Evolutionary conservation across 2,329 filamentous ascomycete genomes (phyloP), one percentile per base, ranked within the genome.

Genomic region (Madurella fahalii): DNA sequence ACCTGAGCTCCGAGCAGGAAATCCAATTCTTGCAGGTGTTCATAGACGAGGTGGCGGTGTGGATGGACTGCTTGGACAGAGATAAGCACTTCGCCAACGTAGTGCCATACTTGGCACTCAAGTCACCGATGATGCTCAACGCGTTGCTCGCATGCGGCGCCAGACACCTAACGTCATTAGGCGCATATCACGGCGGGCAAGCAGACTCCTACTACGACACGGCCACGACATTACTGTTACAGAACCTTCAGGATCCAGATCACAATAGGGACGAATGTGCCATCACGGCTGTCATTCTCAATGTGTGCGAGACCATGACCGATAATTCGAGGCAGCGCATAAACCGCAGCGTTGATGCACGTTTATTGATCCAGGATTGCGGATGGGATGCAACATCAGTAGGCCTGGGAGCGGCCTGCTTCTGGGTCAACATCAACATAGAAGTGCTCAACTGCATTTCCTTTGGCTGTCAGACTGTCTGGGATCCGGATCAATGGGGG

Each of bases 271-370:
- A 86, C 30, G 85, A 95, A 50, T 96, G 91, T 68, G 90, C 92
- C 8, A 89, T 88, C 0, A 90, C 90, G 0, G 91, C 93, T 2
- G 86, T 95, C 13, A 86, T 95, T 8, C 79, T 97, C 32, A 93
- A 95, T 63, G 88, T 95, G 3, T 96, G 95, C 71, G 91, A 96
- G 69, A 86, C 92, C 63, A 95, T 96, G 90, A 90, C 84, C 47
- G 88, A 93, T 66, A 83, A 83, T 61, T 84, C 87, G 5, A 76
- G 86, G 39, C 84, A 90, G 63, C 81, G 87, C n/a, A 93, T 94
- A 86, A 92, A 89, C 62, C 92, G 96, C 65, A 92, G 93, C 61
- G 86, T 88, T 0, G 90, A 90, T 5, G 90, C 90, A 9, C 81
- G 90, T 50, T 90, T 90, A 1, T 75, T 96, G 47, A 92, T 96